Percentiles rank a stretch among this genome's conserved stretches.
Evolutionary conservation across 495 filamentous ascomycete species (phyloP).

Genomic region (Podospora bellae-mahoneyi): DNA sequence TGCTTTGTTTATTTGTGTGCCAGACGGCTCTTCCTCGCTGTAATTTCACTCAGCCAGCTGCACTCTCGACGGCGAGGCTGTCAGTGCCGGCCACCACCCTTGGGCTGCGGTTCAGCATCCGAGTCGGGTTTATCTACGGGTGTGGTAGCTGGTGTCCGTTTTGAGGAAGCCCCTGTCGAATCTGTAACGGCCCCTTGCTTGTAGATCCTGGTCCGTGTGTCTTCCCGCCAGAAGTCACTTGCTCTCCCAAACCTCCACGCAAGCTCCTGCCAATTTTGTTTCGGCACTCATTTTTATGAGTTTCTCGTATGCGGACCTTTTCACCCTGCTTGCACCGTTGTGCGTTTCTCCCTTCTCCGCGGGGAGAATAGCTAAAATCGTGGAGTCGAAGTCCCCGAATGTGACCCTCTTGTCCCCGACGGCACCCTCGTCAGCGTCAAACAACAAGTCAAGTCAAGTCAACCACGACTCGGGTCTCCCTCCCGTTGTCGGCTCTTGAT

Average conservation of each 20-base stretch:
- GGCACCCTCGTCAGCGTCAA: background rate
- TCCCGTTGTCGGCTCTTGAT: background rate
- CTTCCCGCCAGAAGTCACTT: background rate
- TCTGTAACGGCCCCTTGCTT: conserved; percentile 34
- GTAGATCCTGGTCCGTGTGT: conserved; percentile 30
- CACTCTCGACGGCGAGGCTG: conserved; percentile 13
- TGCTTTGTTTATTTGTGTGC: conserved; percentile 15
- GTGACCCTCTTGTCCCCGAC: conserved; percentile 5
- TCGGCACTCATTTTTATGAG: conserved; percentile 23
- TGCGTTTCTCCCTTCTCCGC: conserved; percentile 2
- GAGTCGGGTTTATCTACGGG: background rate
- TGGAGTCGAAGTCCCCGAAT: conserved; percentile 6
- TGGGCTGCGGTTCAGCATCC: conserved; percentile 5
- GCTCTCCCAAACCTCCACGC: conserved; percentile 7
- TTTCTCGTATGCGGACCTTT: conserved; percentile 24
- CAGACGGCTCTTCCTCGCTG: conserved; percentile 41
- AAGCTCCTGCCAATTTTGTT: conserved; percentile 30
- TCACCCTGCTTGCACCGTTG: background rate
- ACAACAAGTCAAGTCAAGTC: background rate
- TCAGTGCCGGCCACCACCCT: background rate
- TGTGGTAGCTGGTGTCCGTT: conserved; percentile 9
- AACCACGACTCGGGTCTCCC: conserved; percentile 12
- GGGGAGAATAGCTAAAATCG: background rate
- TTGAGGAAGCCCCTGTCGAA: conserved; percentile 24
- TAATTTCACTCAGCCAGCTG: conserved; percentile 34